Conservation (phyloP, 2,329 filamentous ascomycete species). For the Lachnellula hyalina region DNA sequence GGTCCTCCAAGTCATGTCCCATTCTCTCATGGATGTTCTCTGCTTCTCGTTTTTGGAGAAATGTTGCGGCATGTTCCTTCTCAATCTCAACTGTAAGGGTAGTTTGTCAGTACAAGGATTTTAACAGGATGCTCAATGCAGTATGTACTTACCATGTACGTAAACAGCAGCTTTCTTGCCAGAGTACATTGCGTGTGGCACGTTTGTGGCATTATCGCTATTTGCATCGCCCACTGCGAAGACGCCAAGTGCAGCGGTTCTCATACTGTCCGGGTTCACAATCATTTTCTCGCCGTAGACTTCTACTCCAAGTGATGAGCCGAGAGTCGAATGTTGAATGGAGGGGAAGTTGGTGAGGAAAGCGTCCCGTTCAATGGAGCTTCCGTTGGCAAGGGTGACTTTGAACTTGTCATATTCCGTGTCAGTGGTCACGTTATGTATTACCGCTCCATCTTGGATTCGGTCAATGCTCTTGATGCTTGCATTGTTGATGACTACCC, state of each 20-base stretch:
- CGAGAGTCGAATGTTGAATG: slow-evolving; percentile 44
- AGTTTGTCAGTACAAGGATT: neutral
- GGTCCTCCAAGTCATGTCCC: slow-evolving; percentile 11
- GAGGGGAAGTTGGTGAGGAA: slow-evolving; percentile 47
- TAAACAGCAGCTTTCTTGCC: slow-evolving; percentile 55
- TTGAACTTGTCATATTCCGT: slow-evolving; percentile 50
- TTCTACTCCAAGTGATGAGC: slow-evolving; percentile 37
- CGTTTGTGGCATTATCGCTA: slow-evolving; percentile 53
- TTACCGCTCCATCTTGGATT: slow-evolving; percentile 32
- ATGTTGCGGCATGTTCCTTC: slow-evolving; percentile 6
- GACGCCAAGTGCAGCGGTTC: slow-evolving; percentile 48
- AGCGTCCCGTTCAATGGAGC: slow-evolving; percentile 41
- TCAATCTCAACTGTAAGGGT: slow-evolving; percentile 9
- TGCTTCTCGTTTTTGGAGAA: slow-evolving; percentile 3
- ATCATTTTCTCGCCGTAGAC: slow-evolving; percentile 8
- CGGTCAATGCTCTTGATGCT: slow-evolving; percentile 46
- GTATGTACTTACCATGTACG: slow-evolving; percentile 45
- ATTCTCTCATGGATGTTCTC: slow-evolving; percentile 2
- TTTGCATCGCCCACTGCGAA: slow-evolving; percentile 58
- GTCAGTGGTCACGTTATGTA: slow-evolving; percentile 1
- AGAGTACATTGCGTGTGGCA: slow-evolving; percentile 55
- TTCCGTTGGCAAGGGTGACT: slow-evolving; percentile 46
- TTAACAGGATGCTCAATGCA: neutral
- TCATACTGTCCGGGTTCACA: slow-evolving; percentile 6
- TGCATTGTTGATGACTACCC: slow-evolving; percentile 51